These are phyloP conservation scores for Apiospora aurea DNA, from an alignment of 2,329 filamentous ascomycete species.

Conservation along the genomic window DNA sequence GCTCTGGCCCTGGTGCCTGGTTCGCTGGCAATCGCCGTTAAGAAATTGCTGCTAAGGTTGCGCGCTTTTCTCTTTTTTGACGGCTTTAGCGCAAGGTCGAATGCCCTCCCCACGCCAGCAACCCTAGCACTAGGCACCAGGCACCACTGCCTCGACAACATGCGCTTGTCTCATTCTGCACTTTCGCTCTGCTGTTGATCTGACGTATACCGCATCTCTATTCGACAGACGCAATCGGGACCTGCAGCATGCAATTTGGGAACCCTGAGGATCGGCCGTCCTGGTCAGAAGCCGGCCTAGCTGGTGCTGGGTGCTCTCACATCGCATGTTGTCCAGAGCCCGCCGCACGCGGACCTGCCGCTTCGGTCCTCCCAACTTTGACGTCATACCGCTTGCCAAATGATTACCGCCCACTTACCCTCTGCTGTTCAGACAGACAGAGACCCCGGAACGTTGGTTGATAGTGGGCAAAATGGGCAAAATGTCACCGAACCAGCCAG, in stretches of 20 bases:
- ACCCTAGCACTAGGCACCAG: neutral
- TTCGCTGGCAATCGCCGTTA: neutral
- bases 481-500: neutral
- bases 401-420: neutral
- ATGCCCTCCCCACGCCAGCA: neutral
- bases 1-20: neutral
- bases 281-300: neutral
- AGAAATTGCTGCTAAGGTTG: neutral
- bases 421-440: neutral
- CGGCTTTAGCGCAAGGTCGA: neutral
- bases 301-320: neutral
- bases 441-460: neutral
- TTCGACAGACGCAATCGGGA: neutral
- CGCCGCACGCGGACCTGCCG: slow-evolving; percentile 2
- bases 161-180: neutral
- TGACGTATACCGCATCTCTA: neutral
- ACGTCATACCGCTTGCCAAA: slow-evolving; percentile 16
- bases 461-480: slow-evolving; percentile 1
- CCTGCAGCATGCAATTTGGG: slow-evolving; percentile 1
- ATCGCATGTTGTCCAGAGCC: slow-evolving; percentile 8
- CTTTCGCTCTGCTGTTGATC: neutral
- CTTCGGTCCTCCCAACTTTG: neutral
- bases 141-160: neutral
- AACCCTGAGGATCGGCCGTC: neutral
- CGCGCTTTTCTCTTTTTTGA: neutral